These are phyloP conservation scores for Parathielavia appendiculata DNA, from an alignment of 495 filamentous ascomycete species.

Conservation along the genomic window DNA sequence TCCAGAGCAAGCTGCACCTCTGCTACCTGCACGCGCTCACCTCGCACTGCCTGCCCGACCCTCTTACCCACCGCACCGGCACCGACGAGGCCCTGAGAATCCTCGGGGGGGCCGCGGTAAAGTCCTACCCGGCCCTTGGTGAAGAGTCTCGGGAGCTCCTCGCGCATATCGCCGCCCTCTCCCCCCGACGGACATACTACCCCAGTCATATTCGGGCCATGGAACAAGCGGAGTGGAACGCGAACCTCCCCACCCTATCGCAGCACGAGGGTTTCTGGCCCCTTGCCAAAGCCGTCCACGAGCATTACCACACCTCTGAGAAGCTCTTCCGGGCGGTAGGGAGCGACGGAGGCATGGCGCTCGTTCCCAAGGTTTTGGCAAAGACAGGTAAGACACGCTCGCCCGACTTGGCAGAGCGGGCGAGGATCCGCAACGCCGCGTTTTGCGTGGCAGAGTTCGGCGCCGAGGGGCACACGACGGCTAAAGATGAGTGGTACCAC, in stretches of 20 bases:
- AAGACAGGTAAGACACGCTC: neutral
- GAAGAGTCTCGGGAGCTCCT: conserved; percentile 40
- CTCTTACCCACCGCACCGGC: conserved; percentile 52
- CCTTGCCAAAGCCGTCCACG: neutral
- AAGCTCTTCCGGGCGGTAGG: conserved; percentile 1
- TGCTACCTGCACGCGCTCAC: conserved; percentile 60
- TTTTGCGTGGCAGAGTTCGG: conserved; percentile 51
- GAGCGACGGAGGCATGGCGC: neutral
- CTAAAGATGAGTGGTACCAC: conserved; percentile 14
- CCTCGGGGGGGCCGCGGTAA: conserved; percentile 44
- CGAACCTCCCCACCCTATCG: conserved; percentile 36
- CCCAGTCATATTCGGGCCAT: conserved; percentile 22
- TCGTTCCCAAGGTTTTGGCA: neutral
- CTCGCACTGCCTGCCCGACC: conserved; percentile 53
- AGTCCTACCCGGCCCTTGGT: conserved; percentile 46
- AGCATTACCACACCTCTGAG: neutral
- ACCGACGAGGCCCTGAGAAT: conserved; percentile 55
- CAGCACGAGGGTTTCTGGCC: conserved; percentile 49
- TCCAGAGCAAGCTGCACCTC: conserved; percentile 51
- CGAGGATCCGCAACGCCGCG: conserved; percentile 42
- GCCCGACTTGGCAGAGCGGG: conserved; percentile 34
- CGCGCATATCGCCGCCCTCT: conserved; percentile 43
- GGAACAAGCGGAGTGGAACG: conserved; percentile 28
- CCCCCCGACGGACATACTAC: conserved; percentile 42
- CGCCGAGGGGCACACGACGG: conserved; percentile 41